phyloP scores from a whole-genome alignment of 108 stramenopile genomes.

The Nannochloropsis salina region DNA sequence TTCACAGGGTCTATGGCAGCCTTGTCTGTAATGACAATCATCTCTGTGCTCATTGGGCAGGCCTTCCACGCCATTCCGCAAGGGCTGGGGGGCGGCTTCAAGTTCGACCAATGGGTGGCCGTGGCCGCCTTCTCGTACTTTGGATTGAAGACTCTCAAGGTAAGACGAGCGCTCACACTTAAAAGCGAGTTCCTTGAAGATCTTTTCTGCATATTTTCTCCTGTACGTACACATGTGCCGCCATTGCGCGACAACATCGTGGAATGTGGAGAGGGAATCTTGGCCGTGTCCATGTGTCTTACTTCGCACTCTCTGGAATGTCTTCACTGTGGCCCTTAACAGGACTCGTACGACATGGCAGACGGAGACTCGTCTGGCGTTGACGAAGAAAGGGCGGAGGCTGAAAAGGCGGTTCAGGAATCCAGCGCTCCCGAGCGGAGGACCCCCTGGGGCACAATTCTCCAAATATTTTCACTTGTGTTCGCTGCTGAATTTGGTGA shows the following conservation, averaged over 20 bases:
- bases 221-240: no score
- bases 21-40: slow-evolving; percentile 89
- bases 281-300: no score
- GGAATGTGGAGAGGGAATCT: no score
- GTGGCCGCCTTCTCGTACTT: slow-evolving; percentile 94
- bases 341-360: slow-evolving; percentile 40
- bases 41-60: slow-evolving; percentile 84
- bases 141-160: slow-evolving; percentile 81
- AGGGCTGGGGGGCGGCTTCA: slow-evolving; percentile 67
- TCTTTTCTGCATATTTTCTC: background rate
- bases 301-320: no score
- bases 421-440: background rate
- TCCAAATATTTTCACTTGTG: slow-evolving; percentile 50
- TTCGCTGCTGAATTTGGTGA: slow-evolving; percentile 57
- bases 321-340: background rate
- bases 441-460: slow-evolving; percentile 26
- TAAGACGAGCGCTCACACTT: background rate
- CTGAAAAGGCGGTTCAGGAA: slow-evolving; percentile 22
- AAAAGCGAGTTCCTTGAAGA: slow-evolving; percentile 33
- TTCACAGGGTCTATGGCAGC: slow-evolving; percentile 83
- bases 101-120: slow-evolving; percentile 82
- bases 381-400: slow-evolving; percentile 51
- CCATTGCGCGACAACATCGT: no score
- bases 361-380: slow-evolving; percentile 48
- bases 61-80: slow-evolving; percentile 81